phyloP scores from a whole-genome alignment of 306 rosid species.

The Cyclanthera cordifolia region DNA sequence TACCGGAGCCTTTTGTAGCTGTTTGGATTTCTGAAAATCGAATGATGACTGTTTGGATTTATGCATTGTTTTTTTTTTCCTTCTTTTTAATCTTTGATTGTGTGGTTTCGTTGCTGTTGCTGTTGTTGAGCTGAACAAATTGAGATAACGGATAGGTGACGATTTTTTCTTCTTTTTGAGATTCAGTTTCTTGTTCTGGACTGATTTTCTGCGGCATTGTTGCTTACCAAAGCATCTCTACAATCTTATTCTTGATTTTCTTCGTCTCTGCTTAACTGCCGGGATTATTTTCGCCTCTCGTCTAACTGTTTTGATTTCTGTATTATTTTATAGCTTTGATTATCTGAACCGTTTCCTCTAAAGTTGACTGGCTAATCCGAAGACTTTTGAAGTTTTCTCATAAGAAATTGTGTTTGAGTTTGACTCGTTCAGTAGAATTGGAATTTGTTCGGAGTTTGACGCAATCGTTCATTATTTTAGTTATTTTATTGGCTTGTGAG shows the following conservation, averaged over 20 bases:
- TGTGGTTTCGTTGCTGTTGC: no score
- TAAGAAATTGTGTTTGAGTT: conserved; percentile 1
- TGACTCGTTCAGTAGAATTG: background rate
- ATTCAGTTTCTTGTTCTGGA: no score
- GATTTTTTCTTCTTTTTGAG: no score
- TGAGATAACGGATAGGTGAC: no score
- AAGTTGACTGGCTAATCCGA: background rate
- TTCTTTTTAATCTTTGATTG: background rate
- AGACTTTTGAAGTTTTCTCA: background rate
- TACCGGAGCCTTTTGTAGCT: background rate
- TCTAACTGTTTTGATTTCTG: no score
- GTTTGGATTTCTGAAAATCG: background rate
- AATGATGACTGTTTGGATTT: no score
- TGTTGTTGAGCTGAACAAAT: no score
- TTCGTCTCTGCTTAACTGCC: no score
- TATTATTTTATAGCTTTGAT: background rate
- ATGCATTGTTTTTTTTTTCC: background rate
- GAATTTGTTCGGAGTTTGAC: background rate
- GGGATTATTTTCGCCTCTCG: no score
- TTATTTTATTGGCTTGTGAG: background rate
- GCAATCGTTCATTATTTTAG: conserved; percentile 7
- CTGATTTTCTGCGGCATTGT: no score
- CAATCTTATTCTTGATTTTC: no score
- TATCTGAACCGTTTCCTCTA: background rate
- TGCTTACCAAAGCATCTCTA: no score